Percentiles rank a stretch among this genome's conserved stretches.
These are phyloP conservation scores for Iberis pinnata DNA, from an alignment of 345 rosid genomes.

Conservation along the genomic window DNA sequence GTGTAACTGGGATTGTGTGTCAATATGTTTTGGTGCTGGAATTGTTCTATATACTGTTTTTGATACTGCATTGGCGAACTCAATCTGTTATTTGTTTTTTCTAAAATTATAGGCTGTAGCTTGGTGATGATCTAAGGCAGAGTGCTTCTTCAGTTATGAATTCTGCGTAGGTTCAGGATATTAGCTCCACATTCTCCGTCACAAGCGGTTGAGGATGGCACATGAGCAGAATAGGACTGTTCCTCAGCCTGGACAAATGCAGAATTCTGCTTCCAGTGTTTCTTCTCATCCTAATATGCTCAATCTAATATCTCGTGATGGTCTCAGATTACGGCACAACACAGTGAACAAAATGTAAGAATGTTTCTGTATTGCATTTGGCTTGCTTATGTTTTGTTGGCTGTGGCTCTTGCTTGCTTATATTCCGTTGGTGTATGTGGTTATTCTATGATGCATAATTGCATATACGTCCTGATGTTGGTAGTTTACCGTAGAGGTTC, in stretches of 20 bases:
- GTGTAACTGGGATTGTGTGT: conserved; percentile 8
- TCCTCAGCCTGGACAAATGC: conserved; percentile 49
- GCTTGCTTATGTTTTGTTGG: conserved; percentile 2
- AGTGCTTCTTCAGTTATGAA: not conserved
- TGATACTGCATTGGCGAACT: conserved; percentile 9
- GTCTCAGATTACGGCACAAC: conserved; percentile 31
- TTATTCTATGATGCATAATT: not conserved
- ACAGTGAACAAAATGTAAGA: conserved; percentile 55
- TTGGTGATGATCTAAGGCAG: conserved; percentile 14
- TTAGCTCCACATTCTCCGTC: conserved; percentile 39
- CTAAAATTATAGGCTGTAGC: not conserved
- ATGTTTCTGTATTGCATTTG: conserved; percentile 11
- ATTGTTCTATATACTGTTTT: not conserved
- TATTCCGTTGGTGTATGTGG: not conserved
- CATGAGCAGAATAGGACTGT: conserved; percentile 52
- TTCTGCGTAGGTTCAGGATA: too few species aligned
- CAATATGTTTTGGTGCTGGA: conserved; percentile 1
- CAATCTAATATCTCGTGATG: conserved; percentile 32
- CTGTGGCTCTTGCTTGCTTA: not conserved
- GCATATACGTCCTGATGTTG: not conserved
- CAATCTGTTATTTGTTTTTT: not conserved
- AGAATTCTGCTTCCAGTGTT: conserved; percentile 35
- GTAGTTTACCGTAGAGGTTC: conserved; percentile 2
- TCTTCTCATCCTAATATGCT: conserved; percentile 22
- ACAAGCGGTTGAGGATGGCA: conserved; percentile 26